Percentiles rank a stretch among this genome's conserved stretches.
Evolutionary conservation across 2,329 filamentous ascomycete species (phyloP).

Genomic region (Phialophora verrucosa): DNA sequence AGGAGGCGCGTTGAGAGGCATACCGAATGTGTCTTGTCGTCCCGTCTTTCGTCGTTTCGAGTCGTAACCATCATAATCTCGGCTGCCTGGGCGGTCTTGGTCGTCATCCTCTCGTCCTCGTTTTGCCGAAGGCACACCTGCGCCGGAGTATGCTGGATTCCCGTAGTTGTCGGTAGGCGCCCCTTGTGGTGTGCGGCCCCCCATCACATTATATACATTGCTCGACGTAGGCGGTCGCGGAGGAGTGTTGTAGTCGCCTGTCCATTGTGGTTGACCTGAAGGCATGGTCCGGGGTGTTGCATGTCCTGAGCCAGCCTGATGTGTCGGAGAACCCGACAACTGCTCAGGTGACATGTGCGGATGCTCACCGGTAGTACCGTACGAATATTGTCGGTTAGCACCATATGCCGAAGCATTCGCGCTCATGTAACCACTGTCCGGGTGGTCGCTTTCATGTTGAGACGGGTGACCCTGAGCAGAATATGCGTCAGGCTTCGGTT

Average conservation of each 20-base stretch:
- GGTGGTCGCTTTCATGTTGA: conserved; percentile 73
- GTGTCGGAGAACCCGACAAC: conserved; percentile 76
- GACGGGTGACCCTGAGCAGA: conserved; percentile 59
- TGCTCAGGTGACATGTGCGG: conserved; percentile 77
- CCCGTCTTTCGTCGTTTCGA: conserved; percentile 79
- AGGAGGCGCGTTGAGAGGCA: conserved; percentile 49
- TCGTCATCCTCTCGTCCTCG: conserved; percentile 69
- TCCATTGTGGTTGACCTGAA: conserved; percentile 74
- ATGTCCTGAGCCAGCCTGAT: conserved; percentile 79
- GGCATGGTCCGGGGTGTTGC: conserved; percentile 83
- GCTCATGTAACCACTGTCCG: conserved; percentile 81
- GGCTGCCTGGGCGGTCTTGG: conserved; percentile 68
- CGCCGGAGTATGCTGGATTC: conserved; percentile 69
- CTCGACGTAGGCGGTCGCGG: conserved; percentile 73
- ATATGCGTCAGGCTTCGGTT: conserved; percentile 72
- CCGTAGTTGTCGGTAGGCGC: conserved; percentile 72
- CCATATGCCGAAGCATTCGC: conserved; percentile 75
- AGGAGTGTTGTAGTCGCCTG: conserved; percentile 74
- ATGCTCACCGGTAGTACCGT: conserved; percentile 73
- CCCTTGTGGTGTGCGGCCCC: conserved; percentile 71
- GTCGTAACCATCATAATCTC: conserved; percentile 63
- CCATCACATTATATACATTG: conserved; percentile 88
- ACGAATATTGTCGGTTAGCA: conserved; percentile 77
- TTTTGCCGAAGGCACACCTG: conserved; percentile 63
- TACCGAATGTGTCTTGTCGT: conserved; percentile 62